Evolutionary conservation across 2,329 filamentous ascomycete species (phyloP), one percentile per base, ranked within the genome.

Genomic region (Arthrinium puccinioides): DNA sequence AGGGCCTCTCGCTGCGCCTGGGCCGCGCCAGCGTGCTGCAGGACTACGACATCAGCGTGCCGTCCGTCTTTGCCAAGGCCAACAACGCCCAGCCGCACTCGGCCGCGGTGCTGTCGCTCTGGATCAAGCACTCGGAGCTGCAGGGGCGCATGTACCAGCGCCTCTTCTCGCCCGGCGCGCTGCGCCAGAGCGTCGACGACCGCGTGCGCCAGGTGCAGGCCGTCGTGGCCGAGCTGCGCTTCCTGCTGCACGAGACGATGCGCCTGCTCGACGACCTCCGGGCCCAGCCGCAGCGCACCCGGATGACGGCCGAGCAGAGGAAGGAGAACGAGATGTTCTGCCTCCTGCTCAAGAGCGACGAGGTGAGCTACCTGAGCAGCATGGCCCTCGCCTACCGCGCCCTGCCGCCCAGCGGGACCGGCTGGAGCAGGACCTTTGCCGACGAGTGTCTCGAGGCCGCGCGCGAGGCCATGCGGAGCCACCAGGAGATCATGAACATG

Each of bases 121-220:
- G 73, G 70, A 63, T 74, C 21, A 52, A 61, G 31, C 61, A 72
- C 10, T 68, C 71, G n/a, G 63, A 62, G n/a, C 66, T 74, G 8
- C 70, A 77, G 37, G 71, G 73, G 3, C 63, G 69, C 5, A 68
- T 77, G 19, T 79, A 78, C 41, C 67, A 76, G 47, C 58, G 67
- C 4, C 53, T 79, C 3, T 79, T 79, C 46, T 63, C 60, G 20
- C 61, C 62, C 2, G 62, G 59, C 5, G 60, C 64, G 0, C 54
- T 65, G 13, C 50, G 54, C 2, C 57, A 65, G 40, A 44, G 55
- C 0, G 54, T 57, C 8, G 37, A 51, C 7, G 45, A 56, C 9
- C 55, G 65, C 7, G 47, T 51, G 8, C 52, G 52, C 14, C 57
- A 62, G 37, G 64, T 56, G 14, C 48, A 42, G 29, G 43, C 42